phyloP scores from a whole-genome alignment of 495 filamentous ascomycete species.

The Lepraria neglecta region DNA sequence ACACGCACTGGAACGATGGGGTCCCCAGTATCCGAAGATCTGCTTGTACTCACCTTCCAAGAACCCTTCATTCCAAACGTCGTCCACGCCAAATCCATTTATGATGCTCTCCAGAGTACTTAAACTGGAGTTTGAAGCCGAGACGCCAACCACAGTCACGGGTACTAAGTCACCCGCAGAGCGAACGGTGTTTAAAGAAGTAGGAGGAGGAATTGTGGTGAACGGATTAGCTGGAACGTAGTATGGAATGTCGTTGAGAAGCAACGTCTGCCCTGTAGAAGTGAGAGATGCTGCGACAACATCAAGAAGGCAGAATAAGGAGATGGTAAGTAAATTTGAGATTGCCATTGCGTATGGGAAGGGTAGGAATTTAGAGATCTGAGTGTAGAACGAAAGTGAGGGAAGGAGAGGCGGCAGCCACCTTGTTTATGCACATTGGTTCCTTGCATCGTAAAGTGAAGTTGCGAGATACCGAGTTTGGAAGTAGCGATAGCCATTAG shows the following conservation, averaged over 20 bases:
- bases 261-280: conserved; percentile 37
- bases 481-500: not conserved
- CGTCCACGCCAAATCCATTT: conserved; percentile 15
- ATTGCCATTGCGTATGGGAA: not conserved
- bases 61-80: conserved; percentile 23
- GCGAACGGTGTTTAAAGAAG: conserved; percentile 9
- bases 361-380: not conserved
- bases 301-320: not conserved
- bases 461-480: not conserved
- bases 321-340: not conserved
- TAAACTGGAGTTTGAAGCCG: conserved; percentile 11
- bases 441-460: not conserved
- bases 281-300: conserved; percentile 7
- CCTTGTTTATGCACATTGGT: not conserved
- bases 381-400: not conserved
- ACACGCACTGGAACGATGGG: too few relatives aligned
- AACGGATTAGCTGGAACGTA: conserved; percentile 35
- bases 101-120: conserved; percentile 14
- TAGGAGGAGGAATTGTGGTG: conserved; percentile 19
- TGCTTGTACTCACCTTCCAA: conserved; percentile 5
- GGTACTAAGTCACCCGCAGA: conserved; percentile 33
- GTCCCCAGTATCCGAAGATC: not conserved
- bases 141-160: conserved; percentile 34
- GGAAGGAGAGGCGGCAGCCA: not conserved
- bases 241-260: conserved; percentile 40